Base-by-base conservation (phyloP, 2,329 filamentous ascomycete genomes). In the Neoarthrinium moseri region DNA sequence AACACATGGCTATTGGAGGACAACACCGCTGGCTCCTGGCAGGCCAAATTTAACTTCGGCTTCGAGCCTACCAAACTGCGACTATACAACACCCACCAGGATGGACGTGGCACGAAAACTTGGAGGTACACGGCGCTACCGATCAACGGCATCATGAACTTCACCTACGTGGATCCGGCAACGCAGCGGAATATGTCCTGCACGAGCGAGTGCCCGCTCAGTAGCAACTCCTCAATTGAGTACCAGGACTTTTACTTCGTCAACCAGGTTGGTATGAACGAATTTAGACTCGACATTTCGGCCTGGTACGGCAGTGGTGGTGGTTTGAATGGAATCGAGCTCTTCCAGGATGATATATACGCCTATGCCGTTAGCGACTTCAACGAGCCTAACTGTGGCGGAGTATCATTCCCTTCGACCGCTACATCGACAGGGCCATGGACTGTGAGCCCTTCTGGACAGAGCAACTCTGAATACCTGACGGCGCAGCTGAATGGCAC, bases 191-290 rank as follows among this genome's bases (percentile, higher is more conserved):
- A 85, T 45, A 69, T 73, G 23, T 84, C 79, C 47, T 99, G 94
- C 69, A 90, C 91, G 43, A 86, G 83, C 50, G 78, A 82, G 59
- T 99, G 94, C 58, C 89, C 91, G n/a, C 77, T 99, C 38, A 90
- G 87, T 51, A 75, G 83, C 59, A 82, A 89, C 58, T 69, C 75
- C 15, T 79, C 75, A 5, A 65, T 84, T 40, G 66, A 75, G 41
- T 95, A 81, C 56, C 91, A 96, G 65, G 94, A 99, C 59, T 99
- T 97, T 62, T 79, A 83, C 54, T 96, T 99, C 57, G 88, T 96
- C 55, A 95, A 94, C 61, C 67, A 69, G 6, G 84, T 99, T 51
- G 90, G 89, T 43, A 96, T 97, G 91, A 85, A 87, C 60, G 79
- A 77, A 26, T 94, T 99, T 66, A 82, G 85, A 50, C 78, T 99